Base-by-base conservation (phyloP, 2,329 filamentous ascomycete species). In the Xylaria sp. region DNA sequence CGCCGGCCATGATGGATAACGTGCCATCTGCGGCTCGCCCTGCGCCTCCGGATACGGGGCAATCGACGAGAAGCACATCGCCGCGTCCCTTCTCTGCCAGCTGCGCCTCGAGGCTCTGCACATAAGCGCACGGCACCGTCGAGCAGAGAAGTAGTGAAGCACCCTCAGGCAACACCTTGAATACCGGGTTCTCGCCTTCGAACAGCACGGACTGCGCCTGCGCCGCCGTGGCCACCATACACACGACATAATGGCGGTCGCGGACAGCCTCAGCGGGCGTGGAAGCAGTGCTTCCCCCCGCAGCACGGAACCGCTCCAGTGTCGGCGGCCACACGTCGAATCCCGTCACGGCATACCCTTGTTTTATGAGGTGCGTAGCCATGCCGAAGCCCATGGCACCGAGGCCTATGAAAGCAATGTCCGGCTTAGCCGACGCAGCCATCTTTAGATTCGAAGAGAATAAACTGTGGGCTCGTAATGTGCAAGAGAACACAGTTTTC, bases 361-460 rank as follows among this genome's bases (percentile, higher is more conserved):
- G 78, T 67, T 87, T 86, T 69, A 92, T 80, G 46, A 93, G 84
- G 72, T 92, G 84, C 62, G 85, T 90, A 65, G 90, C 90, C 90
- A 93, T 92, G 72, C 90, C 90, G 74, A 91, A 90, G 72, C 90
- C 90, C 90, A 92, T 92, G 76, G 90, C 90, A 58, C 90, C 90
- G 3, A 93, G 87, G 79, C 90, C 90, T 65, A 90, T 87, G 76
- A 92, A 91, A 66, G 86, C 84, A 55, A 90, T 67, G 3, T 74
- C 71, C 3, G 75, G 74, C 63, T 79, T 80, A 23, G 57, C 43
- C 13, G 71, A 62, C 40, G 15, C 40, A 68, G 75, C 76, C 56
- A 49, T 70, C 44, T 44, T 56, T 31, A 4, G 19, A 23, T 55
- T 19, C 29, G 17, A 10, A 38, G 23, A 23, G n/a, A 17, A 54